A percentile compares a stretch with the other conserved stretches of the same genome.
phyloP scores from a whole-genome alignment of 2,329 filamentous ascomycete genomes.

The Monilinia aucupariae region DNA sequence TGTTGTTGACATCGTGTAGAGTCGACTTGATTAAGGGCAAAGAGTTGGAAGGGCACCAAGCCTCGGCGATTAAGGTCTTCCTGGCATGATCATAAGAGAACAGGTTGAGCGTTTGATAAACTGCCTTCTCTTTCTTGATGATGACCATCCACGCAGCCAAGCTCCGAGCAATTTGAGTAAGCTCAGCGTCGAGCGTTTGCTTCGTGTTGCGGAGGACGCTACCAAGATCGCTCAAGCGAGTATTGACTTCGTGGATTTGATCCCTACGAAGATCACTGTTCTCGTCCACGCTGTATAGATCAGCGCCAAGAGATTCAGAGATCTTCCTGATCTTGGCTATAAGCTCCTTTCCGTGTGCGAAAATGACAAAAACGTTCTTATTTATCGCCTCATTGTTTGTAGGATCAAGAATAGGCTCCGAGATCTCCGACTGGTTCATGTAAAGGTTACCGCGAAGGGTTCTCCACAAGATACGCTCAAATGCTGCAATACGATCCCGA shows the following conservation, averaged over 20 bases:
- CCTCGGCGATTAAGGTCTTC: conserved; percentile 94
- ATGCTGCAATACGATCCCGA: conserved; percentile 85
- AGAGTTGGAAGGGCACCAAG: conserved; percentile 92
- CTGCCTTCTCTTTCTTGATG: conserved; percentile 95
- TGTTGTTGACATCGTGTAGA: conserved; percentile 92
- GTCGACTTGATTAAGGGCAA: conserved; percentile 85
- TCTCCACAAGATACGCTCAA: conserved; percentile 96
- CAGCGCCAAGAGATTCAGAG: conserved; percentile 91
- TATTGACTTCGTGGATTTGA: conserved; percentile 97
- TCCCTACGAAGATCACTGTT: conserved; percentile 92
- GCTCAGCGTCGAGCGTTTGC: conserved; percentile 84
- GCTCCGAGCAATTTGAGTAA: conserved; percentile 87
- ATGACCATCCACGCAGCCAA: conserved; percentile 96
- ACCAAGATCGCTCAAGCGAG: conserved; percentile 79
- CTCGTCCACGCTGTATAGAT: conserved; percentile 95
- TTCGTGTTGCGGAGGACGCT: conserved; percentile 95
- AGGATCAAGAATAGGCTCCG: conserved; percentile 86
- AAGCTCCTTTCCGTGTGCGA: conserved; percentile 96
- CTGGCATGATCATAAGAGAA: conserved; percentile 96
- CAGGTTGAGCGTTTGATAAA: conserved; percentile 90
- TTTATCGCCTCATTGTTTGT: conserved; percentile 84
- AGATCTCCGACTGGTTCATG: conserved; percentile 99
- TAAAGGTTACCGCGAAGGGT: conserved; percentile 96
- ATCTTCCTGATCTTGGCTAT: conserved; percentile 99
- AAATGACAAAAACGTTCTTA: conserved; percentile 99